phyloP scores from a whole-genome alignment of 495 filamentous ascomycete species.

The Penicillium lagena region DNA sequence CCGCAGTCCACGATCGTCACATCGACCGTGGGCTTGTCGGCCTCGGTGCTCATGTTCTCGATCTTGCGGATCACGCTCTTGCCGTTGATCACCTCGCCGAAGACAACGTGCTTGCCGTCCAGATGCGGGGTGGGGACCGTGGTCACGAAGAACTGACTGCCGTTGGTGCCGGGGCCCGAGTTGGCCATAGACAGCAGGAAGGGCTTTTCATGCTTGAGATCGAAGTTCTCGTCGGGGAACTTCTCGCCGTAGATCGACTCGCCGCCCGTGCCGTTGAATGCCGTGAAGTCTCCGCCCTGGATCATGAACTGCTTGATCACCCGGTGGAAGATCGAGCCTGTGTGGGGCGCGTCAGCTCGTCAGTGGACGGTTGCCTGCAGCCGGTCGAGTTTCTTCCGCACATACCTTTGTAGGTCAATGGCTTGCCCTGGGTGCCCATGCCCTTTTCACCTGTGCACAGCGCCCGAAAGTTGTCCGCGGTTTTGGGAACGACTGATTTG shows the following conservation, averaged over 20 bases:
- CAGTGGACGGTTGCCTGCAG: not conserved
- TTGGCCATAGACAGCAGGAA: constrained; percentile 98
- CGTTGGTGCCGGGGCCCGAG: constrained; percentile 89
- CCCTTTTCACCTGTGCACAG: constrained; percentile 94
- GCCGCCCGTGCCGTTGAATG: constrained; percentile 90
- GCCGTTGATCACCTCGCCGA: constrained; percentile 63
- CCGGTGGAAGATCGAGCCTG: constrained; percentile 82
- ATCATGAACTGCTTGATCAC: constrained; percentile 99
- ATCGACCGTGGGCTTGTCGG: constrained; percentile 73
- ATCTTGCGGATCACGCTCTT: constrained; percentile 88
- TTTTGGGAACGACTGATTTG: constrained; percentile 73
- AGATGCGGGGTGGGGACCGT: constrained; percentile 91
- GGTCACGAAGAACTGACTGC: constrained; percentile 97
- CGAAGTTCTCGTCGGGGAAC: constrained; percentile 97
- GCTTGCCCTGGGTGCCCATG: constrained; percentile 77
- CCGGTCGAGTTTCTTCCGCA: not conserved
- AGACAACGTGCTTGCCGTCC: constrained; percentile 82
- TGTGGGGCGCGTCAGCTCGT: constrained; percentile 3
- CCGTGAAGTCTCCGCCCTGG: constrained; percentile 97
- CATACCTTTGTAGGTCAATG: constrained; percentile 60
- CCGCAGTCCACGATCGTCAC: constrained; percentile 81
- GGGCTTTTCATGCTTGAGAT: constrained; percentile 86
- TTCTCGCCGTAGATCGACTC: constrained; percentile 98
- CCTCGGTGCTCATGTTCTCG: constrained; percentile 75
- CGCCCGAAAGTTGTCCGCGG: constrained; percentile 87